Percentiles rank a stretch among this genome's conserved stretches.
Conservation (phyloP, 805 yeast genomes). For the Saccharomycopsis sp. region DNA sequence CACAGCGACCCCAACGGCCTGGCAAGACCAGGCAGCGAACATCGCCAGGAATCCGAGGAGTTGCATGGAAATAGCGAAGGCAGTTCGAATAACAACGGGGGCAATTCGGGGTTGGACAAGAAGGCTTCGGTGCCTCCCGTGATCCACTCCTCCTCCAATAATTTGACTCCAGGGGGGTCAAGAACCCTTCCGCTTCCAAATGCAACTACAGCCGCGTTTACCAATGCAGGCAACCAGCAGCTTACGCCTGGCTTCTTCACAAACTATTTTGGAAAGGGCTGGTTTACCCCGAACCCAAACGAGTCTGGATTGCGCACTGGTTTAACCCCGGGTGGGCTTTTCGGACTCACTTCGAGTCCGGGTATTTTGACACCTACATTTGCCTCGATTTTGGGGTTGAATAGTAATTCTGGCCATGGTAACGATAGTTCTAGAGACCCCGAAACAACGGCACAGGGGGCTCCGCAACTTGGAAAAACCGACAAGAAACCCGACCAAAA, state of each 20-base stretch:
- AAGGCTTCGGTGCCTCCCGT: conserved; percentile 25
- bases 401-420: neutral
- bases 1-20: neutral
- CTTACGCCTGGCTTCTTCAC: conserved; percentile 4
- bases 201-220: conserved; percentile 18
- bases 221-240: neutral
- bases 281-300: conserved; percentile 52
- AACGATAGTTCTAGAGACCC: neutral
- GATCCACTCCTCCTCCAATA: conserved; percentile 38
- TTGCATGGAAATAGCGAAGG: too few relatives aligned
- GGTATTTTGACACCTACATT: conserved; percentile 45
- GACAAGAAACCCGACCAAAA: neutral
- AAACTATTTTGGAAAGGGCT: conserved; percentile 4
- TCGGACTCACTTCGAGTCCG: conserved; percentile 34
- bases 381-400: conserved; percentile 22
- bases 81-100: neutral
- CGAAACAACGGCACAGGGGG: neutral
- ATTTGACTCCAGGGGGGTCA: conserved; percentile 52
- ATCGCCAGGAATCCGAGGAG: too few relatives aligned
- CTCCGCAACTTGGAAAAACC: neutral
- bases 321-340: conserved; percentile 56
- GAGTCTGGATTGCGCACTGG: conserved; percentile 70
- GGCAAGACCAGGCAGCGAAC: neutral
- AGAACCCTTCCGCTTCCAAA: conserved; percentile 47
- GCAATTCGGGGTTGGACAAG: conserved; percentile 9